Evolutionary conservation across 768 basidiomycete species (phyloP).

Genomic region (Lentinula raphanica): DNA sequence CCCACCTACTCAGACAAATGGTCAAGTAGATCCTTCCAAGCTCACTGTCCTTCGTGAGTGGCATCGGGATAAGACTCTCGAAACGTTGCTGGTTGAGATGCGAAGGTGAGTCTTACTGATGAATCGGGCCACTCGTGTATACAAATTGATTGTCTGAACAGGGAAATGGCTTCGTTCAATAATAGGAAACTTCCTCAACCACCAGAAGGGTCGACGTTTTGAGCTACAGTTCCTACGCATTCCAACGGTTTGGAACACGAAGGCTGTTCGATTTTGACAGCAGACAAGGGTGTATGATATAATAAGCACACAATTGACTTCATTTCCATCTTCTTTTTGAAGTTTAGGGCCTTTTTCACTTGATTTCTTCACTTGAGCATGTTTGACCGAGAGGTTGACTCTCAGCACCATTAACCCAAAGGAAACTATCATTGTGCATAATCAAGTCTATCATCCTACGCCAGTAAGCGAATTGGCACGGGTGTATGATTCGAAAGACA

Average conservation of each 20-base stretch:
- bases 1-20: conserved; percentile 32
- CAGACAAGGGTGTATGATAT: background rate
- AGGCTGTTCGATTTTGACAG: background rate
- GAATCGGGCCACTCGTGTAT: conserved; percentile 3
- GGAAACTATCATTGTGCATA: too few species aligned
- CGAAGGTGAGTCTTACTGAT: conserved; percentile 56
- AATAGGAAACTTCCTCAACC: conserved; percentile 96
- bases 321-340: background rate
- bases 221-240: background rate
- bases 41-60: conserved; percentile 72
- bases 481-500: too few species aligned
- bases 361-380: too few species aligned
- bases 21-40: conserved; percentile 71
- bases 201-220: conserved; percentile 78
- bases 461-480: too few species aligned
- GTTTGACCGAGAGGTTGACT: too few species aligned
- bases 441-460: too few species aligned
- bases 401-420: too few species aligned
- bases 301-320: background rate
- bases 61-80: conserved; percentile 74
- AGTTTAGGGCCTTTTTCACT: too few species aligned
- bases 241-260: background rate
- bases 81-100: conserved; percentile 89
- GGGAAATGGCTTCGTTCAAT: conserved; percentile 90
- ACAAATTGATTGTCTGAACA: conserved; percentile 24